Base-by-base conservation (phyloP, 1,284 basidiomycete genomes). In the Termitomyces sp. region DNA sequence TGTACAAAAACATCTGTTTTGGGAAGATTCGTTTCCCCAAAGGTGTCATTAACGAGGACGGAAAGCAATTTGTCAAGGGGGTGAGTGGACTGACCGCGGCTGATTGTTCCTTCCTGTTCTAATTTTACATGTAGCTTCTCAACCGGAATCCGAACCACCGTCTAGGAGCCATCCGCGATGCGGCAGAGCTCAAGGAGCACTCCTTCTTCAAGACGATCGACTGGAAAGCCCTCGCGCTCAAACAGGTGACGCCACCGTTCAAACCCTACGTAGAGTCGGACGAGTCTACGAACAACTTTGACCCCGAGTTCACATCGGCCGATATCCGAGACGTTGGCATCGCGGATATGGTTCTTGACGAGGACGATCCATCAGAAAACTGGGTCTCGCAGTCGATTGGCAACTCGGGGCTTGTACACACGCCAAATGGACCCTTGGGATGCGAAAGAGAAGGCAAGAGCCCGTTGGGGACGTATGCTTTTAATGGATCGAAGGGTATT, bases 1-100 rank as follows among this genome's bases (percentile, higher is more conserved):
- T 99, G 97, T 99, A 99, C 79, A 94, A 94, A 81, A 92, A 96
- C 76, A 99, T 99, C 64, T 98, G 94, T 70, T 94, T 94, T 71
- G 97, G 97, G 61, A 99, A 98, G 81, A 98, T 99, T 70, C 84
- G 96, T 60, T 99, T 99, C 78, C 97, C 97, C 28, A 90, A 94
- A 65, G 94, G 92, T 53, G 95, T 98, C 31, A 98, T 99, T 65
- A 88, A 89, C 58, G 97, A 99, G 65, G 95, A 98, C 56, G 97
- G 97, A 53, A 99, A 99, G 76, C 92, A 97, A 73, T 99, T 99
- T 64, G 97, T 99, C 67, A 99, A 99, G 73, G 94, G 94, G 57
- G 92, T 95, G 65, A 75, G 90, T 82, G 3, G 45, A 9, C 44
- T 53, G n/a, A n/a, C n/a, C n/a, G n/a, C 31, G 50, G 12, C 21